Evolutionary conservation across 352 stramenopile species (phyloP).

Genomic region (Stramenopiles sp.): DNA sequence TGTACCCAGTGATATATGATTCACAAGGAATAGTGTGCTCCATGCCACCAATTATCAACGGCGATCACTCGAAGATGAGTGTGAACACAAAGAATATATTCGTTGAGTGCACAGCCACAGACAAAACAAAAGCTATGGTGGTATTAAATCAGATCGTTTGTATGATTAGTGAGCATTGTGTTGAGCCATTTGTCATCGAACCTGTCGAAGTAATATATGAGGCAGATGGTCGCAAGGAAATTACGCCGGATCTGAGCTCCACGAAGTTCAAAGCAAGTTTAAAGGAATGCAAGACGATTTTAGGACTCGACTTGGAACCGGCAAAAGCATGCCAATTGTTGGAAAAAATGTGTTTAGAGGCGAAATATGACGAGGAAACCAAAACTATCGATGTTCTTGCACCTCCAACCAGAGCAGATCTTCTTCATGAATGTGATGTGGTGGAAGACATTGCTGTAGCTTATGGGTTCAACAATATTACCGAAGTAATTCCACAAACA

Average conservation of each 20-base stretch:
- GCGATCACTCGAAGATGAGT: constrained; percentile 65
- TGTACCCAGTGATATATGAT: constrained; percentile 95
- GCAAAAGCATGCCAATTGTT: constrained; percentile 71
- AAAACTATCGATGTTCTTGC: constrained; percentile 70
- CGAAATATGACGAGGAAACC: constrained; percentile 36
- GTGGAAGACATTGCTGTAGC: constrained; percentile 98
- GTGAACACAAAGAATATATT: constrained; percentile 94
- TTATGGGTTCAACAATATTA: constrained; percentile 99
- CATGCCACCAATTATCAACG: constrained; percentile 98
- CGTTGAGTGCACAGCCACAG: constrained; percentile 98
- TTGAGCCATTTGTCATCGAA: constrained; percentile 83
- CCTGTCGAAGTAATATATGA: constrained; percentile 91
- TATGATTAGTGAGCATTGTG: constrained; percentile 98
- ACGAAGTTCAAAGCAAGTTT: constrained; percentile 35
- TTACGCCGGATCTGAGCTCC: constrained; percentile 75
- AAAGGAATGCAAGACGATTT: constrained; percentile 45
- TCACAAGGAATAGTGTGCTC: constrained; percentile 81
- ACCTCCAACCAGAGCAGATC: constrained; percentile 88
- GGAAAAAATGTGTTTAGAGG: constrained; percentile 94
- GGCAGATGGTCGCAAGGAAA: constrained; percentile 43
- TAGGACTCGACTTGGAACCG: constrained; percentile 54
- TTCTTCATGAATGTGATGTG: constrained; percentile 96
- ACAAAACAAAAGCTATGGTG: constrained; percentile 98
- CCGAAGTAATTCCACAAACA: constrained; percentile 74
- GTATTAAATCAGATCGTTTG: constrained; percentile 97